These are phyloP conservation scores for Senecio squalidus DNA, from an alignment of 140 eudicot genomes.

Conservation along the genomic window DNA sequence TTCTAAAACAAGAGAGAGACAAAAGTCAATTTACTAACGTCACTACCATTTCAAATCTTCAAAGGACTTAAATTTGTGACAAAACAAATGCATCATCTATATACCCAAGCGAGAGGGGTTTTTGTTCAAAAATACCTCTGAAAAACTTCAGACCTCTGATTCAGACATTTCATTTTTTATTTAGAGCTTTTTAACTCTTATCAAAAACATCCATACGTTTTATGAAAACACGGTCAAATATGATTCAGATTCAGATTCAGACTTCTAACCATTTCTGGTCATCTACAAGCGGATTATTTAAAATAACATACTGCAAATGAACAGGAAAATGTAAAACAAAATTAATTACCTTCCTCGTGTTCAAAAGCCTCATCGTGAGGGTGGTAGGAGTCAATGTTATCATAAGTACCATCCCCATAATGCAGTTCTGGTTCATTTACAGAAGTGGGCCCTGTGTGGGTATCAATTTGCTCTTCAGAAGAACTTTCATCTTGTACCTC, in stretches of 20 bases:
- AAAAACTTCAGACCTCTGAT: too few relatives aligned
- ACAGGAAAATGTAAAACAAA: background rate
- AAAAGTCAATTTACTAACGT: background rate
- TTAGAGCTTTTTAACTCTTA: too few relatives aligned
- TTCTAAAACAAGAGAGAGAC: slow-evolving; percentile 27
- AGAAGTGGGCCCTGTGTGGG: slow-evolving; percentile 33
- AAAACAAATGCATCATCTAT: too few relatives aligned
- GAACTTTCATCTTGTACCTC: slow-evolving; percentile 47
- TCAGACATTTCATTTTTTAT: too few relatives aligned
- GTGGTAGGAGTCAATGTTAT: slow-evolving; percentile 42
- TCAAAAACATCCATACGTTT: too few relatives aligned
- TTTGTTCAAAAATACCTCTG: too few relatives aligned
- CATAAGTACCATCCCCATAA: slow-evolving; percentile 35
- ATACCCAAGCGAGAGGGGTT: too few relatives aligned
- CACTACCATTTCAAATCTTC: background rate
- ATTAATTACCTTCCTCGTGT: slow-evolving; percentile 52
- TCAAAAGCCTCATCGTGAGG: slow-evolving; percentile 36
- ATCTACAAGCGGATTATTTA: too few relatives aligned
- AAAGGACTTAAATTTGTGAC: background rate
- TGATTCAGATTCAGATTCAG: too few relatives aligned
- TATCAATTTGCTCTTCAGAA: slow-evolving; percentile 30
- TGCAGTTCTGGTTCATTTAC: slow-evolving; percentile 35
- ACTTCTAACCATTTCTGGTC: too few relatives aligned
- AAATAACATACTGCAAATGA: too few relatives aligned
- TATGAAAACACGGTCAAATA: too few relatives aligned